Conservation (phyloP, 768 basidiomycete species). For the Lentinus tigrinus region DNA sequence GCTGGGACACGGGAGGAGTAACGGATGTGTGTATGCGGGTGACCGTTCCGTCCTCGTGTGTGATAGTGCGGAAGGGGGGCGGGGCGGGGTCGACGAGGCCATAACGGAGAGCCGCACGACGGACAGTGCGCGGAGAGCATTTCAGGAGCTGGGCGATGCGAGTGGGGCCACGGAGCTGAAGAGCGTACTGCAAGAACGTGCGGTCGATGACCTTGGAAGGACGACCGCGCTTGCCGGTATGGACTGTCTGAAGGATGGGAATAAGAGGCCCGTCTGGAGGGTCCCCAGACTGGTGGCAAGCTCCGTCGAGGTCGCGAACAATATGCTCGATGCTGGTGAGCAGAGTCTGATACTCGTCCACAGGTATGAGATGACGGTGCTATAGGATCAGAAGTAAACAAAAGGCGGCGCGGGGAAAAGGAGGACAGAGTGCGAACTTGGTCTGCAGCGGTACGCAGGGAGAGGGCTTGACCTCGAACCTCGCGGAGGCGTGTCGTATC, state of each 20-base stretch:
- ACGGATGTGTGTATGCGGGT: background rate
- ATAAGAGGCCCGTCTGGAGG: too few species aligned
- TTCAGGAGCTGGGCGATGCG: conserved; percentile 1
- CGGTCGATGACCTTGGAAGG: conserved; percentile 30
- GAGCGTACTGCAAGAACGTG: conserved; percentile 22
- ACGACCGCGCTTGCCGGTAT: conserved; percentile 14
- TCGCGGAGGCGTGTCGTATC: background rate
- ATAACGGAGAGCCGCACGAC: conserved; percentile 17
- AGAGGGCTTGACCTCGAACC: background rate
- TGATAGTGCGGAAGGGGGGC: conserved; percentile 9
- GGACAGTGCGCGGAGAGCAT: conserved; percentile 15
- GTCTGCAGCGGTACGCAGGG: background rate
- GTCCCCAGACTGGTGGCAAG: too few species aligned
- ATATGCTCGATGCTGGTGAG: too few species aligned
- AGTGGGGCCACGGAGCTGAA: conserved; percentile 24
- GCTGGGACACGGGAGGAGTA: background rate
- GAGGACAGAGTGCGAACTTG: background rate
- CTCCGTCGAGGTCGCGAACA: too few species aligned
- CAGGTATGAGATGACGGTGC: conserved; percentile 2
- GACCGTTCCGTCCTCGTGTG: background rate
- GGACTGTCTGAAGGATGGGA: too few species aligned
- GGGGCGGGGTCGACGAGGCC: conserved; percentile 18
- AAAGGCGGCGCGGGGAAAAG: background rate
- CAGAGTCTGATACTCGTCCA: background rate
- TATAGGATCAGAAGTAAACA: background rate